Evolutionary conservation across 2,329 filamentous ascomycete species (phyloP).

Genomic region (Claviceps sp.): DNA sequence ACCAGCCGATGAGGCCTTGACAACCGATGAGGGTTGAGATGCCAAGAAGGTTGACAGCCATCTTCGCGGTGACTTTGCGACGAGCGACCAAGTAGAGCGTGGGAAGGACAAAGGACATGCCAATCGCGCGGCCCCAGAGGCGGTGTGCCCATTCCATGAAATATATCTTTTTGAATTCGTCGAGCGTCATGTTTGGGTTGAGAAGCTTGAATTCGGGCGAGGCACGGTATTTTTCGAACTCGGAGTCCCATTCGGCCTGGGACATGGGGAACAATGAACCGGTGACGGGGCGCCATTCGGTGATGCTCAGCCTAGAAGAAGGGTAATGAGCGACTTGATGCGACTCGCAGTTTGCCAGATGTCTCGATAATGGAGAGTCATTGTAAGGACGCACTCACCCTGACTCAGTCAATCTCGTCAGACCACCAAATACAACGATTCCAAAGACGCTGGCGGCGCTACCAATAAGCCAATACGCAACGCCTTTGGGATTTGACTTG

Average conservation of each 20-base stretch:
- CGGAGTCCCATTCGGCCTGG: conserved; percentile 72
- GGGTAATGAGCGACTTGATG: not conserved
- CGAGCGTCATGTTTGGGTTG: conserved; percentile 83
- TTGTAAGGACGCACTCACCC: conserved; percentile 45
- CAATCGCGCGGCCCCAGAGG: conserved; percentile 86
- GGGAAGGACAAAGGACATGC: conserved; percentile 77
- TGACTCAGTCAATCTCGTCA: conserved; percentile 90
- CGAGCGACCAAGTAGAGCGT: conserved; percentile 78
- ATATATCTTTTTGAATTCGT: conserved; percentile 97
- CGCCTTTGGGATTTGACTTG: conserved; percentile 57
- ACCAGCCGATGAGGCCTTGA: conserved; percentile 94
- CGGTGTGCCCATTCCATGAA: conserved; percentile 99
- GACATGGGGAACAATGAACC: conserved; percentile 77
- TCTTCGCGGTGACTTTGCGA: conserved; percentile 61
- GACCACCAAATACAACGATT: conserved; percentile 86
- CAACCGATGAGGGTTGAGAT: conserved; percentile 87
- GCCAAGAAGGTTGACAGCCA: conserved; percentile 64
- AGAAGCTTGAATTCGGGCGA: conserved; percentile 88
- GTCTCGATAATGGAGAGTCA: not conserved
- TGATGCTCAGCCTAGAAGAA: conserved; percentile 69
- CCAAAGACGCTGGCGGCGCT: conserved; percentile 92
- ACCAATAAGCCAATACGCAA: conserved; percentile 85
- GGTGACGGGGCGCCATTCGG: conserved; percentile 95
- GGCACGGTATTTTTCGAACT: conserved; percentile 83
- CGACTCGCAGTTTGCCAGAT: not conserved